Evolutionary conservation across 345 rosid species (phyloP).

Genomic region (Toxicodendron radicans): DNA sequence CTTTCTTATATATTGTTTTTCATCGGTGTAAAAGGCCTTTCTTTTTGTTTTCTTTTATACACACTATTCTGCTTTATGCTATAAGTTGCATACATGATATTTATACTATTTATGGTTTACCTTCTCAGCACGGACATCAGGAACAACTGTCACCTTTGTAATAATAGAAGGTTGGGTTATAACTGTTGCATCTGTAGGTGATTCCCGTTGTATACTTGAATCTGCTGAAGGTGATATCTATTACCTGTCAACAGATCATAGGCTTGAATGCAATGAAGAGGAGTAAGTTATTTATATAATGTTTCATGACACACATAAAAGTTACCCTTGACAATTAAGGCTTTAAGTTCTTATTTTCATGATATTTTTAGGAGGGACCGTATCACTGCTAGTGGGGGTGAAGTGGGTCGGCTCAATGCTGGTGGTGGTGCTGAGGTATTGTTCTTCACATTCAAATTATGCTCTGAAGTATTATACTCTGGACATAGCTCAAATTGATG

Average conservation of each 20-base stretch:
- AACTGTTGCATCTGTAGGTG: slow-evolving; percentile 99
- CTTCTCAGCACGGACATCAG: slow-evolving; percentile 78
- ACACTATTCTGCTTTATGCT: not conserved
- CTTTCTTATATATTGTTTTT: not conserved
- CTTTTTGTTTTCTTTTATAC: not conserved
- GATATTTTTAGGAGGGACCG: slow-evolving; percentile 74
- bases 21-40: not conserved
- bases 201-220: slow-evolving; percentile 96
- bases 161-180: slow-evolving; percentile 90
- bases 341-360: slow-evolving; percentile 12
- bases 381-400: slow-evolving; percentile 96
- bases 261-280: slow-evolving; percentile 91
- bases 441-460: slow-evolving; percentile 19
- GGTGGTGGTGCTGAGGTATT: slow-evolving; percentile 98
- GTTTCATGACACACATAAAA: slow-evolving; percentile 4
- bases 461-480: not conserved
- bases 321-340: slow-evolving; percentile 11
- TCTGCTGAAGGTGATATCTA: slow-evolving; percentile 91
- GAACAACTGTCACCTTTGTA: slow-evolving; percentile 92
- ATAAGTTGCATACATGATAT: not conserved
- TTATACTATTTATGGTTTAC: not conserved
- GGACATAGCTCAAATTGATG: not conserved
- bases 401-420: slow-evolving; percentile 94
- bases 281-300: slow-evolving; percentile 58
- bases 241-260: slow-evolving; percentile 92